Evolutionary conservation across 768 basidiomycete genomes (phyloP), one percentile per base, ranked within the genome.

Genomic region (Kockovaella imperatae): DNA sequence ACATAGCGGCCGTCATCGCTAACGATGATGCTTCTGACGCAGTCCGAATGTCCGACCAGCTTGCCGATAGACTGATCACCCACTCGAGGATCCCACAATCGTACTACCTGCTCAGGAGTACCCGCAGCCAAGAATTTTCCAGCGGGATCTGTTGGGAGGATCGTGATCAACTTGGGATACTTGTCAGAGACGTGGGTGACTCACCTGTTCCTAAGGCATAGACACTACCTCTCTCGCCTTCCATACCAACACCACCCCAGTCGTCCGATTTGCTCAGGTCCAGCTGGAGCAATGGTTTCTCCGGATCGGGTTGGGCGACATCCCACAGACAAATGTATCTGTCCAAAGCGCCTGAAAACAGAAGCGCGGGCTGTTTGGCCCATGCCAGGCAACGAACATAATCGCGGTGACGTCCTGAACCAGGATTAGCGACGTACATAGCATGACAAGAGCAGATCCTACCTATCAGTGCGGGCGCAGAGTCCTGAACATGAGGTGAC

Each of bases 261-360:
- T 55, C 57, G 15, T 62, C 70, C 5, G 54, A 45, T 45, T 56
- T 60, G 29, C 50, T 62, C 26, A 63, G 54, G 21, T 63, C 56
- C 40, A 72, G 63, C 24, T 50, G 68, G 41, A 64, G 39, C 18
- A 72, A 36, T 1, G 71, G 71, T 4, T 50, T 29, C 31, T 67
- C 62, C 20, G 60, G 61, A 15, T 57, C 53, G 21, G 57, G 54
- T 24, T 44, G 38, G 24, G 56, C 74, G 17, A 91, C 76, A 62
- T 97, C 93, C 93, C 95, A 99, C 2, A 96, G 76, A 64, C 89
- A 90, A 69, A 99, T 83, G 1, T 84, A 86, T 6, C 87, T 78
- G 74, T 99, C 95, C 58, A 97, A 88, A 0, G 90, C 93, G 5
- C 90, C 93, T 0, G 71, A 73, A 50, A 68, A 70, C 18, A 70